Evolutionary conservation across 2,329 filamentous ascomycete species (phyloP).

Genomic region (Scleromitrula shiraiana): DNA sequence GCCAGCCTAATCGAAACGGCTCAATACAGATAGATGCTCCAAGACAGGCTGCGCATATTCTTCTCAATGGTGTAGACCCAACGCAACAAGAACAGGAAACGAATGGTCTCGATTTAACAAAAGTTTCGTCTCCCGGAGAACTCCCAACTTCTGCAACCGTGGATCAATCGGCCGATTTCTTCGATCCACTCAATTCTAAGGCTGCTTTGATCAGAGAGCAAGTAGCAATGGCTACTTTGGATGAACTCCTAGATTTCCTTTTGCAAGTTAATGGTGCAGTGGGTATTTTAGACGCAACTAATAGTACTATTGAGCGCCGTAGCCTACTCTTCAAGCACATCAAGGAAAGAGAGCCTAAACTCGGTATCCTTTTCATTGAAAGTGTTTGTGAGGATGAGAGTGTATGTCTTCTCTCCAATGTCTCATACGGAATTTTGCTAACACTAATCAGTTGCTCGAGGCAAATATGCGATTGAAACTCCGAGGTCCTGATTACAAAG

Average conservation of each 20-base stretch:
- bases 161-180: slow-evolving; percentile 89
- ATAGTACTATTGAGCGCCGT: slow-evolving; percentile 83
- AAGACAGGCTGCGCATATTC: slow-evolving; percentile 46
- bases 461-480: slow-evolving; percentile 97
- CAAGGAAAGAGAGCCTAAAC: slow-evolving; percentile 70
- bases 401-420: slow-evolving; percentile 27
- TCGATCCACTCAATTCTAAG: slow-evolving; percentile 79
- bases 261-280: slow-evolving; percentile 75
- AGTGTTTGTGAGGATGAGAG: slow-evolving; percentile 81
- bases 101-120: slow-evolving; percentile 11
- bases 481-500: slow-evolving; percentile 90
- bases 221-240: slow-evolving; percentile 83
- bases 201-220: slow-evolving; percentile 82
- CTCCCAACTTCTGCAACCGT: slow-evolving; percentile 35
- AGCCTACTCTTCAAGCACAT: slow-evolving; percentile 79
- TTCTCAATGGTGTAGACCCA: slow-evolving; percentile 43
- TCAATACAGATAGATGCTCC: slow-evolving; percentile 30
- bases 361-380: slow-evolving; percentile 92
- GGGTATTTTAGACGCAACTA: slow-evolving; percentile 94
- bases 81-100: slow-evolving; percentile 11
- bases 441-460: slow-evolving; percentile 56
- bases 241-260: slow-evolving; percentile 88
- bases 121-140: slow-evolving; percentile 30
- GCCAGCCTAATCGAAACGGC: slow-evolving; percentile 2
- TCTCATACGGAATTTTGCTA: background rate